These are phyloP conservation scores for Penicillium turbatum DNA, from an alignment of 495 filamentous ascomycete genomes.

Conservation along the genomic window DNA sequence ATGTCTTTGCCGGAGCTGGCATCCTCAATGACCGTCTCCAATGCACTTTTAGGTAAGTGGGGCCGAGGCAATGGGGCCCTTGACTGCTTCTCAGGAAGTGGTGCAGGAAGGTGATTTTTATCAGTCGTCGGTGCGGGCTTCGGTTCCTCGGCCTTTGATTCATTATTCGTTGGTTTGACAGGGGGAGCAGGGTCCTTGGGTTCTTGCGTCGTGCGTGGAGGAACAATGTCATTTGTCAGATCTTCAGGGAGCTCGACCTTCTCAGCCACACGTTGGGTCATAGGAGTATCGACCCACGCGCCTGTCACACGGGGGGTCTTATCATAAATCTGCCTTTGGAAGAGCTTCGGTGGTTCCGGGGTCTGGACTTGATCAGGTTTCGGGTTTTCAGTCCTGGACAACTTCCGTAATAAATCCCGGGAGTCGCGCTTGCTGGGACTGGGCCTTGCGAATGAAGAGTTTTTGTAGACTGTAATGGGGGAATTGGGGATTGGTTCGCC, in stretches of 20 bases:
- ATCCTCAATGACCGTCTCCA: slow-evolving; percentile 53
- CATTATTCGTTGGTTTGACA: neutral
- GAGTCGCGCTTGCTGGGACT: slow-evolving; percentile 53
- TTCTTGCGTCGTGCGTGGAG: slow-evolving; percentile 7
- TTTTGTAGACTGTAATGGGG: slow-evolving; percentile 51
- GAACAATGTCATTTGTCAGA: slow-evolving; percentile 28
- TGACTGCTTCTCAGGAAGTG: slow-evolving; percentile 11
- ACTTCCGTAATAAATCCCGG: slow-evolving; percentile 57
- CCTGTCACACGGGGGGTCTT: slow-evolving; percentile 50
- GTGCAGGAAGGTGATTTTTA: slow-evolving; percentile 1
- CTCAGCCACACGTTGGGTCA: slow-evolving; percentile 35
- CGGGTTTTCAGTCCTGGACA: slow-evolving; percentile 58
- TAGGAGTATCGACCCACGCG: slow-evolving; percentile 51
- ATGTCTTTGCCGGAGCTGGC: slow-evolving; percentile 43
- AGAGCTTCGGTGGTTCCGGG: slow-evolving; percentile 44
- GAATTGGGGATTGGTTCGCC: slow-evolving; percentile 47
- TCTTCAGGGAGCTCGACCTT: slow-evolving; percentile 24
- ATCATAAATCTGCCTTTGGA: slow-evolving; percentile 32
- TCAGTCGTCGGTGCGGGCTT: slow-evolving; percentile 1
- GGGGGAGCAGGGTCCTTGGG: neutral
- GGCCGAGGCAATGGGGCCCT: slow-evolving; percentile 34
- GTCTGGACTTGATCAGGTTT: slow-evolving; percentile 24
- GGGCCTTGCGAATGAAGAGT: slow-evolving; percentile 29
- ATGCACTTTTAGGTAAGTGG: slow-evolving; percentile 45
- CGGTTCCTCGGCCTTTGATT: slow-evolving; percentile 6